phyloP scores from a whole-genome alignment of 257 asterid species.

The Solanum dulcamara region DNA sequence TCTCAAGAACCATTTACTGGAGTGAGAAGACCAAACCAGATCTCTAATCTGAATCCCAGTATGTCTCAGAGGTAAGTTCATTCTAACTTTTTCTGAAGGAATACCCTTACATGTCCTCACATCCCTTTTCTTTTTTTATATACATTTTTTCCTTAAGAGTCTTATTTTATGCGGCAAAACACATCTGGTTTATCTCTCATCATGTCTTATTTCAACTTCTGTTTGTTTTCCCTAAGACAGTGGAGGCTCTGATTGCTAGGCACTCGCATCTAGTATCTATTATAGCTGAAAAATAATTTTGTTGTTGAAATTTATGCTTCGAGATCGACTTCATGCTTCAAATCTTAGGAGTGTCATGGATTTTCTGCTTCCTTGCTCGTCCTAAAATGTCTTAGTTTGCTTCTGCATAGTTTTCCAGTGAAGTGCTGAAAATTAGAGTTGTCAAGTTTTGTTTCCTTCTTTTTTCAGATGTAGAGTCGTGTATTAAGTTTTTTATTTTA shows the following conservation, averaged over 20 bases:
- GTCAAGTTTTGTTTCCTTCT: neutral
- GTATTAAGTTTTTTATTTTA: neutral
- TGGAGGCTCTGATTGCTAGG: neutral
- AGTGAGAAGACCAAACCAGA: slow-evolving; percentile 40
- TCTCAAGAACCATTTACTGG: slow-evolving; percentile 38
- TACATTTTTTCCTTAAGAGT: neutral
- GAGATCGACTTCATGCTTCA: neutral
- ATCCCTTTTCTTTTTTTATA: neutral
- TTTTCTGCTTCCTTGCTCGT: neutral
- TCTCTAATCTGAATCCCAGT: slow-evolving; percentile 29
- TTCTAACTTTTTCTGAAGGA: neutral
- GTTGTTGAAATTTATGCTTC: neutral
- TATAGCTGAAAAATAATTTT: neutral
- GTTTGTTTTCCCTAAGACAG: neutral
- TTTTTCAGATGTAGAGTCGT: neutral
- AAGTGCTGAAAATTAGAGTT: neutral
- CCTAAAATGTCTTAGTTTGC: neutral
- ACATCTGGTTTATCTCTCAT: neutral
- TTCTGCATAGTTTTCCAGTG: neutral
- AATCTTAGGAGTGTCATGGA: neutral
- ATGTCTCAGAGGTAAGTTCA: slow-evolving; percentile 47
- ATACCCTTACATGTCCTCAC: neutral
- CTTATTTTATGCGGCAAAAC: neutral
- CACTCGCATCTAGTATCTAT: neutral
- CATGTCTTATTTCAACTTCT: neutral